Base-by-base conservation (phyloP, 805 yeast genomes). In the Ogataea pilisensis region DNA sequence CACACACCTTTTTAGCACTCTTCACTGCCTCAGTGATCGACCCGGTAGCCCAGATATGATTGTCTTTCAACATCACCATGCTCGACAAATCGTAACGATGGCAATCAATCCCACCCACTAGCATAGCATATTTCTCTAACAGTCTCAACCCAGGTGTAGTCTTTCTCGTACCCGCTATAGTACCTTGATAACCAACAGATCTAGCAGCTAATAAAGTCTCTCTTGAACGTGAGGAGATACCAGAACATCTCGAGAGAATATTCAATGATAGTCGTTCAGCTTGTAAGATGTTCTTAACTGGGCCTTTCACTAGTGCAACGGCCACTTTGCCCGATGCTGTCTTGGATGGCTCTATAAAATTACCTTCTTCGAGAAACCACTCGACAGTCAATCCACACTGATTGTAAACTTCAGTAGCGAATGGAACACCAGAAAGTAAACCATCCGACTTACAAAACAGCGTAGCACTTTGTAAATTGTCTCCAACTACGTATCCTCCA, bases 21-120 rank as follows among this genome's bases (percentile, higher is more conserved):
- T 65, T 52, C 7, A 91, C 91, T 1, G 98, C 97, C 35, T 73
- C 68, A 3, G 95, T 85, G 46, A 90, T 91, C 22, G 95, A 87
- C 0, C 97, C 97, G 2, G 95, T 85, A 4, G 95, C 81, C 80
- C 93, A 85, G 31, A 90, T 75, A 58, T 91, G 98, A 61, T 90
- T 90, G 58, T 90, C 98, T 62, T 90, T 90, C 52, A 90, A 74
- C 98, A 91, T 90, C 2, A 91, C 90, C 98, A 90, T 90, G 2
- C 93, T 77, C 34, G 93, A 82, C 42, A 90, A 75, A 59, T 91
- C 97, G 58, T 87, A 87, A 48, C 98, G 73, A 62, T 90, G 98
- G 41, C 93, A 75, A 58, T 90, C 98, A 41, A 87, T 85, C 3
- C 97, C 97, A 25, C 97, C 98, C 8, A 90, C 95, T 25, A 87